phyloP scores from a whole-genome alignment of 108 stramenopile genomes.

The Skeletonema grethae region DNA sequence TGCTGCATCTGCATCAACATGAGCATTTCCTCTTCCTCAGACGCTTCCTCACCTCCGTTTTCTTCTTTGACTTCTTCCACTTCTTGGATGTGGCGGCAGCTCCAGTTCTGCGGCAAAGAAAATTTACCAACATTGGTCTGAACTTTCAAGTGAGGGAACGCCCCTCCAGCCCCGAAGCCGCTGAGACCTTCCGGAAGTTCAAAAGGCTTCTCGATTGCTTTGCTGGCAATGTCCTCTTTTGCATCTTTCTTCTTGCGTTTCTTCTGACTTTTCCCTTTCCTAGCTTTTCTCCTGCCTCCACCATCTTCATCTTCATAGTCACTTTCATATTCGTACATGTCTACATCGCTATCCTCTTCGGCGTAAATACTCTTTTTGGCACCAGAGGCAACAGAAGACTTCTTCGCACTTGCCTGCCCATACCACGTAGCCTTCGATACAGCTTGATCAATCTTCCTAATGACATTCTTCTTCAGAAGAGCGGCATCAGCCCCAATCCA shows the following conservation, averaged over 20 bases:
- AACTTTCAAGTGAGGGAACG: constrained; percentile 45
- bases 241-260: constrained; percentile 5
- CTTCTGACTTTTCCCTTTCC: constrained; percentile 8
- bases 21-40: constrained; percentile 41
- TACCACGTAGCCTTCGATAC: constrained; percentile 28
- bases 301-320: constrained; percentile 69
- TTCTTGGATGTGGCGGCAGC: constrained; percentile 23
- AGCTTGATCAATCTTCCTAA: constrained; percentile 63
- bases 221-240: constrained; percentile 36
- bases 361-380: constrained; percentile 62
- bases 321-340: constrained; percentile 82
- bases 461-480: constrained; percentile 56
- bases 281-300: constrained; percentile 25
- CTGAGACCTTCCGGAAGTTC: constrained; percentile 25
- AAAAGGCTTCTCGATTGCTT: constrained; percentile 45
- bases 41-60: background rate
- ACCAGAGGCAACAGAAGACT: constrained; percentile 25
- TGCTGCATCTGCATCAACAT: constrained; percentile 44
- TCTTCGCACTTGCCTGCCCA: constrained; percentile 16
- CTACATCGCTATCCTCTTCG: constrained; percentile 81
- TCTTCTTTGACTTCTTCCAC: constrained; percentile 9
- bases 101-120: constrained; percentile 33
- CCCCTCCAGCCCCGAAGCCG: constrained; percentile 26
- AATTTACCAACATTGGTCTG: constrained; percentile 34
- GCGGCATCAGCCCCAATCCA: constrained; percentile 71